Conservation (phyloP, 768 basidiomycete species). For the Boletus pseudo-olivaceus region DNA sequence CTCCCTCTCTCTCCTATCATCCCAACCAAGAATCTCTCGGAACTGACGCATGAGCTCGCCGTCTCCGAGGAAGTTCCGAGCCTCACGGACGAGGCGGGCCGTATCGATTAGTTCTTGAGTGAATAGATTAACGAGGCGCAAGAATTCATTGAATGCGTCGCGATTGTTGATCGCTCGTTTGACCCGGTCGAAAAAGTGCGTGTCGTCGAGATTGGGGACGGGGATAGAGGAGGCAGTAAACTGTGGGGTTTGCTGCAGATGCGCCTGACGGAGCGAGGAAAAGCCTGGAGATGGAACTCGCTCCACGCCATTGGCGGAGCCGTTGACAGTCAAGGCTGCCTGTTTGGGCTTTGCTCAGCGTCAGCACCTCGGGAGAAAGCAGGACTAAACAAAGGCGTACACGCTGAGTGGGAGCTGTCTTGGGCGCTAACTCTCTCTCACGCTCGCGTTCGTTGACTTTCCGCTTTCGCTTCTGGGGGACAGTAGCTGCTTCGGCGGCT, state of each 20-base stretch:
- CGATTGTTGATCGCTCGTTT: constrained; percentile 66
- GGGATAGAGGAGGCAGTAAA: constrained; percentile 17
- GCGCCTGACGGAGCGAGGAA: constrained; percentile 19
- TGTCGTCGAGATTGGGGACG: constrained; percentile 45
- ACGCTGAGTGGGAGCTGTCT: constrained; percentile 20
- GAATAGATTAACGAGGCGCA: constrained; percentile 93
- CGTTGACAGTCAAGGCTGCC: constrained; percentile 18
- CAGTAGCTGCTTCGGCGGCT: constrained; percentile 34
- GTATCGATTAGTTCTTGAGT: constrained; percentile 92
- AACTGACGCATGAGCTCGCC: constrained; percentile 79
- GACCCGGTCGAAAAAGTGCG: constrained; percentile 91
- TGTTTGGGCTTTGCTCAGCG: constrained; percentile 20
- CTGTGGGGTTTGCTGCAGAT: constrained; percentile 23
- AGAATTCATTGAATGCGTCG: constrained; percentile 88
- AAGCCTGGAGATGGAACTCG: constrained; percentile 22
- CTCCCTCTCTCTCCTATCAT: constrained; percentile 65
- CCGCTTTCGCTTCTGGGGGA: constrained; percentile 69
- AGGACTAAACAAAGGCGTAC: constrained; percentile 13
- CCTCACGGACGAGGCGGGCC: constrained; percentile 76
- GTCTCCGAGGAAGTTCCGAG: constrained; percentile 70
- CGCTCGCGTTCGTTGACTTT: constrained; percentile 47
- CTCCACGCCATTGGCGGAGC: constrained; percentile 17
- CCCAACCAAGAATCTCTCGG: constrained; percentile 84
- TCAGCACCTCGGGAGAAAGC: constrained; percentile 1
- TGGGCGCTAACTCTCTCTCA: constrained; percentile 32